These are phyloP conservation scores for Aspergillus pseudotamarii DNA, from an alignment of 2,329 filamentous ascomycete species.

Conservation along the genomic window DNA sequence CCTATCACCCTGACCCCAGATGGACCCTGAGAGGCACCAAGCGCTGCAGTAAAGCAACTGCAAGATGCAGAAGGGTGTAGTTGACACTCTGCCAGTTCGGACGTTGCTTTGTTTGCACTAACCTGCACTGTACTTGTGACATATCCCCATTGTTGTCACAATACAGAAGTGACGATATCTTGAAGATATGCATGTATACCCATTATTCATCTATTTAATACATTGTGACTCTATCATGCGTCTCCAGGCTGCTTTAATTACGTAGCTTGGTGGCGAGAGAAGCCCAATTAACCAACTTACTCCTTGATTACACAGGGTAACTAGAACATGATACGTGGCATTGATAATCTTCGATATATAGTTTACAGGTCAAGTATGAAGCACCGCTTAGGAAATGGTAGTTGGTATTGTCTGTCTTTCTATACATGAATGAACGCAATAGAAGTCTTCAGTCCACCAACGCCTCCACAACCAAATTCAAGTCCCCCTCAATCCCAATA, in stretches of 20 bases:
- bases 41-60: too few relatives aligned
- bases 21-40: too few relatives aligned
- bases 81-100: too few relatives aligned
- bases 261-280: not conserved
- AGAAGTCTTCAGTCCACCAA: not conserved
- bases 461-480: slow-evolving; percentile 11
- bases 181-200: not conserved
- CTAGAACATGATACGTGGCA: not conserved
- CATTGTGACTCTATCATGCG: not conserved
- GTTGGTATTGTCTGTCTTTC: too few relatives aligned
- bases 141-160: too few relatives aligned
- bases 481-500: slow-evolving; percentile 18
- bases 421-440: too few relatives aligned
- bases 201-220: not conserved
- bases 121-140: too few relatives aligned
- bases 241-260: not conserved
- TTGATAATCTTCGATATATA: not conserved
- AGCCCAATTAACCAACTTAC: not conserved
- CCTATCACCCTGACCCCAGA: too few relatives aligned
- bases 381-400: not conserved
- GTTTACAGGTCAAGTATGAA: not conserved
- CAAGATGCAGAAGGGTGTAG: too few relatives aligned
- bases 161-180: not conserved
- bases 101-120: too few relatives aligned
- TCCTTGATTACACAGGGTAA: not conserved